These are phyloP conservation scores for Fusarium poae DNA, from an alignment of 2,329 filamentous ascomycete species.

Conservation along the genomic window DNA sequence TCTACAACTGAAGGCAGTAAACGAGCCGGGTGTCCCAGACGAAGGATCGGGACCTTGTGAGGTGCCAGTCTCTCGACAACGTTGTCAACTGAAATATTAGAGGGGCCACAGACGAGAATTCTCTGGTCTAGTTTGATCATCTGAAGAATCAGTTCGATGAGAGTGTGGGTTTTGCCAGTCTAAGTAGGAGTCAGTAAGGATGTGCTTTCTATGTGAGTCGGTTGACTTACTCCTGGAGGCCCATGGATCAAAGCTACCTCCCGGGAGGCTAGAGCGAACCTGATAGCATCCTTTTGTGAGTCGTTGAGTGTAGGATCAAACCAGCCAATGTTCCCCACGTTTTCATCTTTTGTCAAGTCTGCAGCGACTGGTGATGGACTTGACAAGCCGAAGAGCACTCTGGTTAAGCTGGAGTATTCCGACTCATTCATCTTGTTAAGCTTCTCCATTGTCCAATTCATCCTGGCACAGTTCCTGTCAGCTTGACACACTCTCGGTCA, in stretches of 20 bases:
- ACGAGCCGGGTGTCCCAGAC: constrained; percentile 92
- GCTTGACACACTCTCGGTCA: background rate
- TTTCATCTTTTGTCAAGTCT: constrained; percentile 59
- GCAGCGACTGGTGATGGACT: constrained; percentile 63
- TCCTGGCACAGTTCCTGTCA: constrained; percentile 56
- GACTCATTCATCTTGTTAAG: constrained; percentile 69
- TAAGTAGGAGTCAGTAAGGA: constrained; percentile 48
- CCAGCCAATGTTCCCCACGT: constrained; percentile 67
- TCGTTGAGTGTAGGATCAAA: constrained; percentile 73
- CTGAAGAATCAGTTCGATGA: constrained; percentile 96
- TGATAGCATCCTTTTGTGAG: constrained; percentile 75
- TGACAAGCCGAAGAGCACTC: constrained; percentile 72
- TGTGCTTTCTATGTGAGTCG: background rate
- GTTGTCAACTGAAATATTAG: constrained; percentile 98
- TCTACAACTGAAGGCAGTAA: constrained; percentile 88
- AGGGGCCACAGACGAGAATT: constrained; percentile 93
- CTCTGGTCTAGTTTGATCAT: constrained; percentile 79
- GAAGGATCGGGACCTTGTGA: constrained; percentile 86
- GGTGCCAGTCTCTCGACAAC: constrained; percentile 92
- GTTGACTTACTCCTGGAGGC: constrained; percentile 78
- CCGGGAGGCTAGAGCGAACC: constrained; percentile 84
- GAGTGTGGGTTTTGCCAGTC: constrained; percentile 96
- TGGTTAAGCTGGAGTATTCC: constrained; percentile 71
- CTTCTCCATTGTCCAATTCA: constrained; percentile 73
- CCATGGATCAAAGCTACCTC: constrained; percentile 94